A percentile compares a stretch with the other conserved stretches of the same genome.
Evolutionary conservation across 176 grass and related monocot species (phyloP).

Genomic region (Avena insularis): DNA sequence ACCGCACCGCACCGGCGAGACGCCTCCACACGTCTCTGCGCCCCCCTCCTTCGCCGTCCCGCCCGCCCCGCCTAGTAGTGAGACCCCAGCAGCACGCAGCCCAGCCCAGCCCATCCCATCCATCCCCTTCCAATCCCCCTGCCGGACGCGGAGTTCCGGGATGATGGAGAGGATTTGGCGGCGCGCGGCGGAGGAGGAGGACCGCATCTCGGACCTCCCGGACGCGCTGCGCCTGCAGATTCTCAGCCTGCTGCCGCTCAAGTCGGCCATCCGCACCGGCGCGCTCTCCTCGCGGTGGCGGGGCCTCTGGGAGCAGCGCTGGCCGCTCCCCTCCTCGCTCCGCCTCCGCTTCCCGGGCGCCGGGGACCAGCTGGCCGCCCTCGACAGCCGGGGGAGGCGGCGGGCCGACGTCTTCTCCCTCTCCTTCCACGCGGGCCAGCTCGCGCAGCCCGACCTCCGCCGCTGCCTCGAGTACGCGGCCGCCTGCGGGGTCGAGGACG

Average conservation of each 20-base stretch:
- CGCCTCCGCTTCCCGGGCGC: conserved; percentile 6
- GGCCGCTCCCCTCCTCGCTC: conserved; percentile 60
- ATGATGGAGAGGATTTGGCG: background rate
- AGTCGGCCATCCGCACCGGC: conserved; percentile 62
- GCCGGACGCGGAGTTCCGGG: conserved; percentile 31
- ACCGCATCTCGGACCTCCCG: conserved; percentile 66
- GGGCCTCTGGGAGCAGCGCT: conserved; percentile 60
- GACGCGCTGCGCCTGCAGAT: conserved; percentile 70
- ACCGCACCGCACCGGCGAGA: conserved; percentile 41
- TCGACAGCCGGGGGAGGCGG: conserved; percentile 45
- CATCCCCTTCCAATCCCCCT: conserved; percentile 8
- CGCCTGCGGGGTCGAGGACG: conserved; percentile 66
- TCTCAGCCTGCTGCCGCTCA: conserved; percentile 73
- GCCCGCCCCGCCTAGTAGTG: background rate
- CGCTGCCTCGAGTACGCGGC: conserved; percentile 71
- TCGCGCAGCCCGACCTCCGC: conserved; percentile 50
- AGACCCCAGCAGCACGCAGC: background rate
- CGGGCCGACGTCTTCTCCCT: conserved; percentile 63
- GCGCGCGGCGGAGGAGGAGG: conserved; percentile 37
- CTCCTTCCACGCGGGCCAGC: conserved; percentile 60
- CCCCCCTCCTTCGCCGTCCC: background rate
- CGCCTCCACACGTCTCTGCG: conserved; percentile 53
- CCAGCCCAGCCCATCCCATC: background rate
- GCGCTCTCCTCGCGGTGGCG: conserved; percentile 61
- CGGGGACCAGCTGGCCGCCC: background rate